Base-by-base conservation (phyloP, 371 early-diverging fungal species). In the Rhizopus delemar region DNA sequence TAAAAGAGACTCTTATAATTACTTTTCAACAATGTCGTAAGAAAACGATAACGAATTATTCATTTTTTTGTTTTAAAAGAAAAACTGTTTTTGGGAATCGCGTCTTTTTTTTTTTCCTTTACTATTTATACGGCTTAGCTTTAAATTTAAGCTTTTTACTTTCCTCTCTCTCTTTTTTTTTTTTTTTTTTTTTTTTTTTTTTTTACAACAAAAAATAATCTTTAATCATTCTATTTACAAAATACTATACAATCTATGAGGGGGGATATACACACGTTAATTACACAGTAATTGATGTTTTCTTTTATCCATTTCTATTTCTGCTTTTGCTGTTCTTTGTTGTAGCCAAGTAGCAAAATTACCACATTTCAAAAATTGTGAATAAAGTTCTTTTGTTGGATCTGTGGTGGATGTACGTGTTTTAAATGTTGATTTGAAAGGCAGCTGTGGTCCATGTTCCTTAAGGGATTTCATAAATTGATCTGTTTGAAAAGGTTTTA, bases 301-400 rank as follows among this genome's bases (percentile, higher is more conserved):
- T 16, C 11, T 45, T 46, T 56, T 56, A 16, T 41, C 22, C 13
- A 61, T 61, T 35, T 67, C 67, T 51, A 28, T 55, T 39, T 67
- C 87, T 1, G 93, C 89, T 46, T 89, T 87, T 29, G 75, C 77
- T 8, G 91, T 91, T n/a, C 92, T 85, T 41, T 83, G 78, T 12
- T 90, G 92, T 32, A 97, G 81, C 98, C 98, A 98, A 12, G 94
- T 87, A 6, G 94, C 95, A 84, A 98, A 98, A 63, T 95, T 95
- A 56, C 94, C 91, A 48, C 95, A 94, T 67, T 88, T 89, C 45
- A 97, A 70, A 69, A 98, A 98, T 56, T 85, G 89, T 34, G 81
- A 67, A 71, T 98, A 98, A 35, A 98, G 80, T 51, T 90, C 91
- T 48, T 77, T 76, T 46, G 66, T 69, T 1, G 75, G 75, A 57